These are phyloP conservation scores for Lagerstroemia speciosa DNA, from an alignment of 345 rosid species.

Conservation along the genomic window DNA sequence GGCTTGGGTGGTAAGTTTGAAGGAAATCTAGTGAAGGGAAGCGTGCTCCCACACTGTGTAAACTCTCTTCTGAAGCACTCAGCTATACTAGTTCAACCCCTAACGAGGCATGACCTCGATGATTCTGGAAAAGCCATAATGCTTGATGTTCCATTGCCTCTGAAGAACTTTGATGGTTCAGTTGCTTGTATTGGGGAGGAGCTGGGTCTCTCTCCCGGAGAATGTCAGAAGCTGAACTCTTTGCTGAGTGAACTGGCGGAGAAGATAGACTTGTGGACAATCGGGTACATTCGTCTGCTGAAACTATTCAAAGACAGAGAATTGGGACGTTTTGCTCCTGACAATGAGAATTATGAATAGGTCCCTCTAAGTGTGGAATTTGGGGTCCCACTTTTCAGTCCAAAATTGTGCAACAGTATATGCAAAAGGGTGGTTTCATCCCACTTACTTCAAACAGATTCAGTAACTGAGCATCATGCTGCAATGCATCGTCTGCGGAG, in stretches of 20 bases:
- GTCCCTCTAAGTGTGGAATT: constrained; percentile 84
- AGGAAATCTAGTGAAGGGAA: constrained; percentile 90
- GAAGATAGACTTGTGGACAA: constrained; percentile 64
- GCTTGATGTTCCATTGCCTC: constrained; percentile 81
- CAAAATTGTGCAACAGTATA: constrained; percentile 69
- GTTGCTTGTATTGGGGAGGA: constrained; percentile 57
- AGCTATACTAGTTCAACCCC: constrained; percentile 83
- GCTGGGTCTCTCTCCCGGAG: constrained; percentile 53
- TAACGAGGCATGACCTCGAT: constrained; percentile 78
- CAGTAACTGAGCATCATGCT: constrained; percentile 64
- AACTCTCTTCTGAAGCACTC: constrained; percentile 89
- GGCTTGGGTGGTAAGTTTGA: constrained; percentile 91
- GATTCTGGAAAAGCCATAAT: constrained; percentile 64
- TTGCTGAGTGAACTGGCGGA: constrained; percentile 48
- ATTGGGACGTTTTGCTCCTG: constrained; percentile 39
- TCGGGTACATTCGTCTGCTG: constrained; percentile 77
- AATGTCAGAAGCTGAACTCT: constrained; percentile 52
- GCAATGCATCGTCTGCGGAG: constrained; percentile 77
- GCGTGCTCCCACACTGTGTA: constrained; percentile 69
- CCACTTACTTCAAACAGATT: constrained; percentile 79
- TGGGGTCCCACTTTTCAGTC: constrained; percentile 91
- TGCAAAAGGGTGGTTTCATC: constrained; percentile 83
- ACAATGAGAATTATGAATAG: constrained; percentile 75
- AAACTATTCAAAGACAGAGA: constrained; percentile 73
- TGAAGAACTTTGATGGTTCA: constrained; percentile 74